Evolutionary conservation across 805 yeast genomes (phyloP), one percentile per base, ranked within the genome.

Genomic region (Kazachstania martiniae): DNA sequence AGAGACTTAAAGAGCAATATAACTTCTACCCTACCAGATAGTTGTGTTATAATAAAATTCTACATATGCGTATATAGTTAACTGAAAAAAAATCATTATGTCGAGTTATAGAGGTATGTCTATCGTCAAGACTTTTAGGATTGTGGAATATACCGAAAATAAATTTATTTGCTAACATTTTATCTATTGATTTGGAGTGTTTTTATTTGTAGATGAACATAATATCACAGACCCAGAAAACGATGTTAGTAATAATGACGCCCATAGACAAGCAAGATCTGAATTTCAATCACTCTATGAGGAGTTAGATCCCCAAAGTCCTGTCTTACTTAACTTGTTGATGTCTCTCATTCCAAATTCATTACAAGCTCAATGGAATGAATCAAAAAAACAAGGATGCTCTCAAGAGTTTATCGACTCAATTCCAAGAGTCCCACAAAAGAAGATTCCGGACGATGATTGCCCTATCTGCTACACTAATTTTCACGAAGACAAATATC

Each of bases 391-490:
- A 9, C 41, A 57, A 33, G 89, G 91, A 0, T 81, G 84, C 4
- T 61, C 74, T 8, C 81, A 80, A 40, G 68, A 67, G 27, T 84
- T 72, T 46, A 58, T 89, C 5, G 96, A 86, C 48, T 62, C 79
- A 0, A 63, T 87, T 32, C 94, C 85, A 18, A 58, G 97, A 37
- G 74, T 87, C 0, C 60, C 72, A 1, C 59, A 65, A 21, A 59
- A 62, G 8, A 40, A 66, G 12, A 47, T 61, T 30, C 58, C 59
- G 12, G 18, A 28, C 4, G 70, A 65, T 23, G 84, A 75, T 12
- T 87, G 96, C 53, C 78, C 95, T 1, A 87, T 87, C 25, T 87
- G 97, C 46, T 80, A 91, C 14, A 71, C 70, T 41, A 71, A 68
- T 36, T 87, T 74, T 46, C 60, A 68, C 3, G 79, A 75, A 21